Conservation (phyloP, 108 stramenopile species). For the Aureococcus anophagefferens region DNA sequence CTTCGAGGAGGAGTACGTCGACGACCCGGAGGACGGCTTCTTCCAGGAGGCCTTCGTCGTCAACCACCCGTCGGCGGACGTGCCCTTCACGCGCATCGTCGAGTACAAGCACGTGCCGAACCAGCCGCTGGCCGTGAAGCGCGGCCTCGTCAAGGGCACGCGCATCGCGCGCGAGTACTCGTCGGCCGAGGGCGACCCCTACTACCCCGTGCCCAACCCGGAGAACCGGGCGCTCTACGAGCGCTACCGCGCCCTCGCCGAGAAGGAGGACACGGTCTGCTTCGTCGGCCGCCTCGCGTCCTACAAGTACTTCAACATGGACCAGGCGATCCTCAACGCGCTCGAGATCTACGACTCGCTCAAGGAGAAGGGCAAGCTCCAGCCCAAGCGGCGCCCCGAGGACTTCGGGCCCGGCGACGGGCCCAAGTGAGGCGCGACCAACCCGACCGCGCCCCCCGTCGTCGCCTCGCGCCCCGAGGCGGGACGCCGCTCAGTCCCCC, state of each 20-base stretch:
- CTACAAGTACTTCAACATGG: conserved; percentile 86
- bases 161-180: conserved; percentile 24
- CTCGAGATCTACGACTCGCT: conserved; percentile 54
- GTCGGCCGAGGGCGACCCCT: conserved; percentile 17
- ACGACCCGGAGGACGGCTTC: conserved; percentile 17
- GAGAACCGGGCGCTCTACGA: conserved; percentile 53
- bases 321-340: conserved; percentile 66
- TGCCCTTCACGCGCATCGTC: conserved; percentile 20
- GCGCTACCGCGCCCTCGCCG: conserved; percentile 58
- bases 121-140: conserved; percentile 49
- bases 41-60: conserved; percentile 7
- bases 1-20: conserved; percentile 53
- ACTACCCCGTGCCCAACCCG: conserved; percentile 69
- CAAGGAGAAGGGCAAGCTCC: not conserved
- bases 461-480: too few species aligned
- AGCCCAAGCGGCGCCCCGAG: not conserved
- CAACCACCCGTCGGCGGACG: conserved; percentile 16
- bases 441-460: too few species aligned
- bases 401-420: conserved; percentile 1
- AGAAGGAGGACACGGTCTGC: conserved; percentile 43
- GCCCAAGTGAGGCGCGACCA: not conserved
- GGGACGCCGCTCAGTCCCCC: too few species aligned
- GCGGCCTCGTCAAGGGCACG: conserved; percentile 43
- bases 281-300: conserved; percentile 74
- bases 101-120: conserved; percentile 62